phyloP scores from a whole-genome alignment of 441 rosid genomes.

The Euphorbia celastroides region DNA sequence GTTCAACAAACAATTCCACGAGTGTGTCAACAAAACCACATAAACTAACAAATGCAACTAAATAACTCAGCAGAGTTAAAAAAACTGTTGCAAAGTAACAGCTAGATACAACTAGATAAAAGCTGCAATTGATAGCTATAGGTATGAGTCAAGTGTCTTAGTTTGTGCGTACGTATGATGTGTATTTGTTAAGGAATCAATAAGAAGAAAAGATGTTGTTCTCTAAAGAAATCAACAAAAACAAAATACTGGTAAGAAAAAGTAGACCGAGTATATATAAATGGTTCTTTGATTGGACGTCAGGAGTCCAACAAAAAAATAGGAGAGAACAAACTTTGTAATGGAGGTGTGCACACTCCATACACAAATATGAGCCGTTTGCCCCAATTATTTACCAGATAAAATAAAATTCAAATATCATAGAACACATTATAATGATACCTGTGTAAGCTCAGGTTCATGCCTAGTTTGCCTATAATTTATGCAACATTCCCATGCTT shows the following conservation, averaged over 20 bases:
- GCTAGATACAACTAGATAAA: no score
- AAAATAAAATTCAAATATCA: slow-evolving; percentile 3
- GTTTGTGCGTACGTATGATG: no score
- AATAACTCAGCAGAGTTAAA: slow-evolving; percentile 6
- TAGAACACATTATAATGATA: slow-evolving; percentile 13
- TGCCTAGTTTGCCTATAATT: slow-evolving; percentile 85
- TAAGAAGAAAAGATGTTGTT: no score
- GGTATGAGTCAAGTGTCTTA: no score
- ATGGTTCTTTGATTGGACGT: slow-evolving; percentile 1
- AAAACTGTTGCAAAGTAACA: background rate
- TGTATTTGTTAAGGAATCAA: no score
- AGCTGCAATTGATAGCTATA: no score
- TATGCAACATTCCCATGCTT: slow-evolving; percentile 93
- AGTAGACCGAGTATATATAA: no score
- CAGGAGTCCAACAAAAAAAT: background rate
- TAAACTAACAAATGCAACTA: background rate
- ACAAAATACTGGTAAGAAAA: no score
- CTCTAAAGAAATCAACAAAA: background rate
- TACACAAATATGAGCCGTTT: background rate
- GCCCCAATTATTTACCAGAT: background rate
- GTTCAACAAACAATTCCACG: slow-evolving; percentile 5
- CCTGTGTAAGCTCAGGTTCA: slow-evolving; percentile 99
- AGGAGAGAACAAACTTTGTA: background rate
- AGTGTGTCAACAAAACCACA: background rate
- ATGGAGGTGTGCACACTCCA: background rate